Evolutionary conservation across 768 basidiomycete genomes (phyloP), one percentile per base, ranked within the genome.

Genomic region (Termitomyces sp.): DNA sequence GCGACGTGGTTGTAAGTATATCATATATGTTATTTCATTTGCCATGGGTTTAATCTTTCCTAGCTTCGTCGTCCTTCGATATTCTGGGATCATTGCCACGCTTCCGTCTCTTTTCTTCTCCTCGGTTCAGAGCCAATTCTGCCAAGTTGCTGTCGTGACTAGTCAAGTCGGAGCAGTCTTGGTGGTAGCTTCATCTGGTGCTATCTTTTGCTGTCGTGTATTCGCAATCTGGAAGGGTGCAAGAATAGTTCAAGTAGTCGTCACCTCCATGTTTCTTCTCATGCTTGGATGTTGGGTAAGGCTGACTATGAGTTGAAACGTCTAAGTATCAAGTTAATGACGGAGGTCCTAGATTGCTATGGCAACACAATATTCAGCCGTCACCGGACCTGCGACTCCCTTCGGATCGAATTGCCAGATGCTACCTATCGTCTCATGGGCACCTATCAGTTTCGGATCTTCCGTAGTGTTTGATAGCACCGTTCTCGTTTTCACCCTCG

Each of bases 321-420:
- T 26, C 26, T 26, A 26, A 26, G 26, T 26, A 26, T 26, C 26
- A 26, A 26, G 26, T 26, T 26, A 26, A 26, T 4, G 26, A 26
- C 26, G 26, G 26, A 26, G 26, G 2, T 26, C 26, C 22, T 51
- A 74, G 74, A 65, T 72, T 40, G 69, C 70, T 9, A 70, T 72
- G 13, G 70, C 66, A 5, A 65, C 69, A 35, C 70, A 70, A 38
- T 68, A 69, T 32, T 65, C 56, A 24, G 67, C 68, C 4, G 60
- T 66, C 13, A 60, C 59, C 0, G 68, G 68, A 6, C 64, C 66
- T 20, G 55, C 62, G 35, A 64, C 67, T 3, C 66, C 70, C 13
- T 70, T 72, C 35, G 70, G 70, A 18, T 70, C 70, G 20, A 73
- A 73, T 56, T 75, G 74, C 47, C 65, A 68, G 48, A 69, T 73